phyloP scores from a whole-genome alignment of 2,329 filamentous ascomycete genomes.

The Madurella mycetomatis region DNA sequence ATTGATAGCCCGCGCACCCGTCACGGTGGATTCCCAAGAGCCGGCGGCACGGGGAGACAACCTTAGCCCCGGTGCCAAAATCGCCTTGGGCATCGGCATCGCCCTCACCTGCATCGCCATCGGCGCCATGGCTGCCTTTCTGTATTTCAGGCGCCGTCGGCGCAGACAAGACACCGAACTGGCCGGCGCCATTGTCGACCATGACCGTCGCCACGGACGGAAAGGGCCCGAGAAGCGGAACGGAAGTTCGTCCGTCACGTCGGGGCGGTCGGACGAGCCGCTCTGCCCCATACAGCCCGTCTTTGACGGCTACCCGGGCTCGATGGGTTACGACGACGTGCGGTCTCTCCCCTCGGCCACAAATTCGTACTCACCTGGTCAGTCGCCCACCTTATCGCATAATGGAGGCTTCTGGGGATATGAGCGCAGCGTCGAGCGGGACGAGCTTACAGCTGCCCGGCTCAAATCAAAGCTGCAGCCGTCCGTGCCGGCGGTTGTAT shows the following conservation, averaged over 20 bases:
- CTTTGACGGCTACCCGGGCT: slow-evolving; percentile 28
- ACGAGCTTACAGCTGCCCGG: slow-evolving; percentile 25
- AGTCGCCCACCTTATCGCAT: slow-evolving; percentile 22
- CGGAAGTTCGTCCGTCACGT: slow-evolving; percentile 15
- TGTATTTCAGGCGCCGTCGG: slow-evolving; percentile 25
- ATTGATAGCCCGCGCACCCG: slow-evolving; percentile 3
- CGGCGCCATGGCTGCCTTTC: slow-evolving; percentile 25
- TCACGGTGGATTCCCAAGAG: slow-evolving; percentile 9
- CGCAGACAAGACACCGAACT: slow-evolving; percentile 14
- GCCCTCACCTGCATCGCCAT: slow-evolving; percentile 18
- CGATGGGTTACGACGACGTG: slow-evolving; percentile 28
- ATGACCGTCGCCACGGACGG: slow-evolving; percentile 16
- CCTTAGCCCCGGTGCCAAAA: slow-evolving; percentile 24
- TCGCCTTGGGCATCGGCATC: slow-evolving; percentile 24
- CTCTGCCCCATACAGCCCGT: slow-evolving; percentile 26
- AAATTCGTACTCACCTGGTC: slow-evolving; percentile 21
- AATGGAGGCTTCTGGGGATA: slow-evolving; percentile 15
- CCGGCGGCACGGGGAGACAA: slow-evolving; percentile 12
- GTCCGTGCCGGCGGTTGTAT: slow-evolving; percentile 17
- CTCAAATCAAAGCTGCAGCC: slow-evolving; percentile 19
- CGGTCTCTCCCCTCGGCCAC: slow-evolving; percentile 24
- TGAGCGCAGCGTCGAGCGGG: slow-evolving; percentile 22
- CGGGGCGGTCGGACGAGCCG: slow-evolving; percentile 23
- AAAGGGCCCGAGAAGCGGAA: slow-evolving; percentile 21
- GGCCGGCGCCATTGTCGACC: slow-evolving; percentile 16